Evolutionary conservation across 352 stramenopile genomes (phyloP).

Genomic region (Phytophthora quininea): DNA sequence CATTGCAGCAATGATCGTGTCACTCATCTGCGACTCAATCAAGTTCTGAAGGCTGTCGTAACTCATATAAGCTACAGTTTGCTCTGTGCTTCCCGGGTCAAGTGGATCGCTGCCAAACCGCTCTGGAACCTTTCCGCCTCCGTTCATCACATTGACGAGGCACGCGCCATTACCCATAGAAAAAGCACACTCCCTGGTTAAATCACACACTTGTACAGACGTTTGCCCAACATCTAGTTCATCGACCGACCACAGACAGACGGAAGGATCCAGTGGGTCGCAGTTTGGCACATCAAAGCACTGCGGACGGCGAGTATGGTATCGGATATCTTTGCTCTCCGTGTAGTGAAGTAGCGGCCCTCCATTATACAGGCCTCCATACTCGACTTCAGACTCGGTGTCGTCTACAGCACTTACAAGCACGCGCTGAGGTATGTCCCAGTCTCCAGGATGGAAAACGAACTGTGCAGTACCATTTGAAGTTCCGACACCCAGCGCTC

Average conservation of each 20-base stretch:
- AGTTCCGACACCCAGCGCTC: not conserved
- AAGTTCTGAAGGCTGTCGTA: constrained; percentile 34
- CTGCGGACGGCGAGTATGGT: constrained; percentile 60
- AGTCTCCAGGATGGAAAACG: constrained; percentile 47
- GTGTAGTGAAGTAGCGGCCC: constrained; percentile 62
- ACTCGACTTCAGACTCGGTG: constrained; percentile 60
- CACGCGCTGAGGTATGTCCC: constrained; percentile 58
- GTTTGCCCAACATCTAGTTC: constrained; percentile 1
- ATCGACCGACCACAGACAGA: constrained; percentile 35
- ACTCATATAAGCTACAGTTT: constrained; percentile 13
- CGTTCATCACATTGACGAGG: constrained; percentile 23
- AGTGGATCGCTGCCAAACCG: constrained; percentile 47
- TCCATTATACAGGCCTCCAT: constrained; percentile 61
- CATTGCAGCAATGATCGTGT: constrained; percentile 22
- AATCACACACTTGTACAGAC: constrained; percentile 58
- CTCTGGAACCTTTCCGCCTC: constrained; percentile 14
- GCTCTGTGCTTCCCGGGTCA: constrained; percentile 29
- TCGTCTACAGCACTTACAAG: constrained; percentile 65
- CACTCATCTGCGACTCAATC: constrained; percentile 30
- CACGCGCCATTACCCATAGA: constrained; percentile 63
- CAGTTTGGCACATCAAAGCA: constrained; percentile 72
- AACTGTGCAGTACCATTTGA: constrained; percentile 22
- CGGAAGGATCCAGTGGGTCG: constrained; percentile 28
- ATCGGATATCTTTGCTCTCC: constrained; percentile 63
- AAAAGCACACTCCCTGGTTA: constrained; percentile 44